Evolutionary conservation across 2,329 filamentous ascomycete genomes (phyloP), one percentile per base, ranked within the genome.

Genomic region (Tolypocladium album): DNA sequence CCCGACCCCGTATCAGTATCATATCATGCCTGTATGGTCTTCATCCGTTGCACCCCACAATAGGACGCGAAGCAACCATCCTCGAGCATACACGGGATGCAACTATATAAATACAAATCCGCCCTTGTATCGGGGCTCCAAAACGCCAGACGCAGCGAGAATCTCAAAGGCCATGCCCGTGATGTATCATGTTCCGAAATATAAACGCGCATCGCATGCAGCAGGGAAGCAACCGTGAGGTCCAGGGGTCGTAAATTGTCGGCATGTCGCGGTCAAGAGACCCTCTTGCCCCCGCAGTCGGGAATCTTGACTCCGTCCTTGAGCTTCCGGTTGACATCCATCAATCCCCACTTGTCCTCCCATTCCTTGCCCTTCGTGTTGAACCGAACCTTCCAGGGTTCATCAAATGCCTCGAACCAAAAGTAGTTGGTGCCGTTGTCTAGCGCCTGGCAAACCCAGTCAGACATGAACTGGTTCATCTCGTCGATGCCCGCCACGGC

Each of bases 381-480:
- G 76, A 86, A 96, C 22, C 74, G 69, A 59, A 88, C 78, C 77
- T 97, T 97, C 93, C 93, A 97, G 2, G 92, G 92, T 79, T 97
- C 93, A 71, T 97, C 93, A 71, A 97, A 97, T 12, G 92, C 91
- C 70, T 92, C 90, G 72, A 97, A 97, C 93, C 93, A 97, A 71
- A 97, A 97, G 72, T 96, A 97, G 65, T 95, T 86, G 1, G 92
- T 97, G 55, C 87, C 88, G 68, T 96, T 96, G 31, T 77, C 78
- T 63, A 97, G 75, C 13, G 89, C 86, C 58, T 85, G 80, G 72
- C 93, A 97, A 0, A 97, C 86, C 88, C 90, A 97, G 64, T 85
- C 84, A 1, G 85, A 78, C 84, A 97, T 87, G 68, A 97, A 92
- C n/a, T 78, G 79, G 70, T 97, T 97, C 78, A 97, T 79, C 71